Evolutionary conservation across 2,329 filamentous ascomycete genomes (phyloP).

Genomic region (Neofusicoccum sp.): DNA sequence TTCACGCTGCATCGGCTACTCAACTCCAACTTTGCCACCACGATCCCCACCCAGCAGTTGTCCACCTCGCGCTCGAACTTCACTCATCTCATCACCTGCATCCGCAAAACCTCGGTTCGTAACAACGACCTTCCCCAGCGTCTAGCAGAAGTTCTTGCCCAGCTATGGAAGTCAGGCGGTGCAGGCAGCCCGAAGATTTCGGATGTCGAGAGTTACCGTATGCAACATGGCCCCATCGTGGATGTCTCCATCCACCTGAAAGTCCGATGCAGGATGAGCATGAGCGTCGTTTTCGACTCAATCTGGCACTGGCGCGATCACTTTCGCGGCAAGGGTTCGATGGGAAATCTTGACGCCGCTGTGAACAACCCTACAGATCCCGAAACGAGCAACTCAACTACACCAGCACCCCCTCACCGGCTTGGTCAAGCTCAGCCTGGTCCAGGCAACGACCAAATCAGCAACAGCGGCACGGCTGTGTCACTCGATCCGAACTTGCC

Average conservation of each 20-base stretch:
- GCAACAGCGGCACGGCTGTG: constrained; percentile 1
- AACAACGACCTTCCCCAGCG: constrained; percentile 80
- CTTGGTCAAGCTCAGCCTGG: neutral
- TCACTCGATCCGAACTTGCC: constrained; percentile 20
- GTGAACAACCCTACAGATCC: constrained; percentile 86
- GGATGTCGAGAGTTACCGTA: constrained; percentile 12
- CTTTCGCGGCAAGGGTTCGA: constrained; percentile 43
- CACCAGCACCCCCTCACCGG: constrained; percentile 53
- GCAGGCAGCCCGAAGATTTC: constrained; percentile 27
- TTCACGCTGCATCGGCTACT: constrained; percentile 77
- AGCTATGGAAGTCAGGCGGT: constrained; percentile 72
- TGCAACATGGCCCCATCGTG: constrained; percentile 35
- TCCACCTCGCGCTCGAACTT: constrained; percentile 65
- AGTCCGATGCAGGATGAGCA: constrained; percentile 81
- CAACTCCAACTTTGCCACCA: constrained; percentile 73
- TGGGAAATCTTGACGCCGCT: constrained; percentile 58
- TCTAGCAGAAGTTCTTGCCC: constrained; percentile 81
- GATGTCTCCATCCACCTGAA: constrained; percentile 78
- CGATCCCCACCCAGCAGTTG: constrained; percentile 64
- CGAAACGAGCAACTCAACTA: constrained; percentile 67
- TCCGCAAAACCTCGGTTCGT: constrained; percentile 72
- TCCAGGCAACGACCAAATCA: neutral
- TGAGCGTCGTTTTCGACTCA: constrained; percentile 82
- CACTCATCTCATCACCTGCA: constrained; percentile 68
- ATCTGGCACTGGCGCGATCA: constrained; percentile 82